These are phyloP conservation scores for Sugiyamaella lignohabitans DNA, from an alignment of 805 yeast species.

Conservation along the genomic window DNA sequence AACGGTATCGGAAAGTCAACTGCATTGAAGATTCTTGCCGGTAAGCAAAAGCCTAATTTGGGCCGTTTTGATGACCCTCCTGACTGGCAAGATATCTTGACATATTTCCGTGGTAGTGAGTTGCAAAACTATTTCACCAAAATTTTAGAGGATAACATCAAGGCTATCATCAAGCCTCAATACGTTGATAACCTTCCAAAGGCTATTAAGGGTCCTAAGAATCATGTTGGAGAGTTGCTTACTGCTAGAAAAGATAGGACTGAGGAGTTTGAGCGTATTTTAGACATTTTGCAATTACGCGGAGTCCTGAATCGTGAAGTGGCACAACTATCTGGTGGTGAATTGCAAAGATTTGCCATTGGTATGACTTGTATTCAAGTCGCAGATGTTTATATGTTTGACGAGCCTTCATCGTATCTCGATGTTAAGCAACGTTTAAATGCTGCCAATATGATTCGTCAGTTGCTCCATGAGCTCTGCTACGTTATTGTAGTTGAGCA, in stretches of 20 bases:
- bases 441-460: constrained; percentile 92
- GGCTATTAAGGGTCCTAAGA: constrained; percentile 87
- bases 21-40: constrained; percentile 92
- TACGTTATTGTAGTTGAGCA: constrained; percentile 98
- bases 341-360: constrained; percentile 95
- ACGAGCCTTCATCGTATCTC: constrained; percentile 96
- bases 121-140: constrained; percentile 94
- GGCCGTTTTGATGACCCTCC: constrained; percentile 96
- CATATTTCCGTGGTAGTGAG: constrained; percentile 92
- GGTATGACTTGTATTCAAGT: constrained; percentile 94
- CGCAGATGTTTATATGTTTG: constrained; percentile 98
- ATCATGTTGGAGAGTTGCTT: constrained; percentile 72
- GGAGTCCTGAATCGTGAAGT: constrained; percentile 83
- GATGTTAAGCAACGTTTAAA: constrained; percentile 98
- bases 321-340: constrained; percentile 92
- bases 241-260: constrained; percentile 70
- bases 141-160: constrained; percentile 86
- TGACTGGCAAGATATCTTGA: constrained; percentile 91
- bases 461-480: constrained; percentile 61
- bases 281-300: constrained; percentile 66
- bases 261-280: constrained; percentile 56
- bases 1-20: constrained; percentile 99
- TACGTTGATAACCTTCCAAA: constrained; percentile 97
- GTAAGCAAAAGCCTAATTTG: constrained; percentile 94
- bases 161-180: constrained; percentile 98